Base-by-base conservation (phyloP, 2,329 filamentous ascomycete genomes). In the Calonectria honghensis region DNA sequence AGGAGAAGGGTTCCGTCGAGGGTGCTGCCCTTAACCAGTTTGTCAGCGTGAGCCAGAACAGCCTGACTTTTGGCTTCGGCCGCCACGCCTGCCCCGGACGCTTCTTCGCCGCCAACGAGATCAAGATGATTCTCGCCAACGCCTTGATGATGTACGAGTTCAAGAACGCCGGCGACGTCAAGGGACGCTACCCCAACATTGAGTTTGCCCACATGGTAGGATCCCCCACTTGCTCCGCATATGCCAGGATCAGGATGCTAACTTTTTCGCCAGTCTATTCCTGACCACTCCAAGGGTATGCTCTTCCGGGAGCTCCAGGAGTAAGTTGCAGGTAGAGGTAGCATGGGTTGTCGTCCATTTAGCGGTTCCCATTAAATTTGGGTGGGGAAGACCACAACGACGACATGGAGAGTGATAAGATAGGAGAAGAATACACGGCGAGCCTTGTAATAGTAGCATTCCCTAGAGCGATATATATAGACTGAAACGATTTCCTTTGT, bases 31-130 rank as follows among this genome's bases (percentile, higher is more conserved):
- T 80, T 39, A 82, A 86, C 78, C 87, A 88, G 79, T 87, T 88
- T 72, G 86, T 85, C 32, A 85, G 83, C 77, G 84, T 85, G 68
- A 80, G 82, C n/a, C 80, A 85, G 72, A 78, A 81, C 13, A 84
- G 80, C 64, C 78, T 85, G 63, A 84, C 83, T 24, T 86, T 86
- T 70, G 85, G 85, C 1, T 83, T 84, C 1, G 85, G 85, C 6
- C 81, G 83, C n/a, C 84, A 86, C 73, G 85, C 85, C 6, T 86
- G 85, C 70, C 86, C 85, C 0, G 87, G 87, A 0, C 83, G 86
- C 0, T 88, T 88, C 83, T 88, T 88, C 75, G 87, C 87, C 13
- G 81, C 82, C 31, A 84, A 87, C 75, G 85, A 88, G 82, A 86
- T 88, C 80, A 88, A 88, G 79, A 79, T 88, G 76, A 84, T 88